Base-by-base conservation (phyloP, 164 flowering plant genomes). In the Umbilicus rupestris region DNA sequence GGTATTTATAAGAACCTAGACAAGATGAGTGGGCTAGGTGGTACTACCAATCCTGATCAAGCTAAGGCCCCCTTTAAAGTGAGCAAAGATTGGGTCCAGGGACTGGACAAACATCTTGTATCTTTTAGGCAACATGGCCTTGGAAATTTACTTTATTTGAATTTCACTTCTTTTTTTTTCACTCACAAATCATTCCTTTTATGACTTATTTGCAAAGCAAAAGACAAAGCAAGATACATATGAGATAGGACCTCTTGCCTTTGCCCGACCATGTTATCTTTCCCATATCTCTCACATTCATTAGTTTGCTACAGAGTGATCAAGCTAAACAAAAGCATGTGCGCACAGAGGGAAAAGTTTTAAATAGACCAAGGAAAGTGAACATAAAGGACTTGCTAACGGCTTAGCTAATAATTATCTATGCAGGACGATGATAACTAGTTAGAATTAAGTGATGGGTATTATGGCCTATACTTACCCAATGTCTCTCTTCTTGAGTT, bases 251-350 rank as follows among this genome's bases (percentile, higher is more conserved):
- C 19, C 33, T 28, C 3, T 55, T 55, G 60, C 19, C 60, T 26
- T 55, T 28, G 60, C 60, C 60, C 60, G 26, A 55, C 60, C 60
- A 26, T 55, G 60, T 55, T 55, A 55, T 55, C 60, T 55, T 55
- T 19, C 19, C 12, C 6, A 24, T 28, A 55, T 55, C 31, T 55
- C 60, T 55, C 33, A 28, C 19, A 55, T 55, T 50, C 57, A 50
- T 50, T 50, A 35, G 28, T 22, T 12, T 50, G 57, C 33, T 28
- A 2, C 19, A 17, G 2, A 16, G 33, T 26, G 33, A 55, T 28
- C 33, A 16, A 11, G 60, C 17, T 55, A 33, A 55, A 55, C 60
- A 55, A 55, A 55, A 55, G 33, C 33, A 55, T 26, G 33, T 55
- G 60, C 33, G 60, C 19, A 55, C 28, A 26, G 6, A 22, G 33